Evolutionary conservation across 2,329 filamentous ascomycete genomes (phyloP).

Genomic region (Paraphaeosphaeria sporulosa): DNA sequence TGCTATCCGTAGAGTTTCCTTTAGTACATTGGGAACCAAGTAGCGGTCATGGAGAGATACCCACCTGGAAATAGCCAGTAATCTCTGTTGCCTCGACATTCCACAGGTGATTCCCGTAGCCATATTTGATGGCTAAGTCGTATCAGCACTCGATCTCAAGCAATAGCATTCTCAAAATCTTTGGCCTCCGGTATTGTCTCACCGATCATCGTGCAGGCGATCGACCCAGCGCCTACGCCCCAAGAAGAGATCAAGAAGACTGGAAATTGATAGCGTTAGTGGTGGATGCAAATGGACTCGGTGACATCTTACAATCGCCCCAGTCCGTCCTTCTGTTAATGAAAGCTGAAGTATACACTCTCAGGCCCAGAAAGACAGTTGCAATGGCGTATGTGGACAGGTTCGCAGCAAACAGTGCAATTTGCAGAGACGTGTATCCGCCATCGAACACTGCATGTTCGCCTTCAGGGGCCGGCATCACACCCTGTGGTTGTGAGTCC

Average conservation of each 20-base stretch:
- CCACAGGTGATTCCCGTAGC: conserved; percentile 5
- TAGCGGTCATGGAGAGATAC: neutral
- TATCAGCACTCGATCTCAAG: neutral
- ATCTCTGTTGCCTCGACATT: conserved; percentile 9
- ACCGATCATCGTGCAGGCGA: conserved; percentile 6
- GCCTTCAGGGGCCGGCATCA: conserved; percentile 1
- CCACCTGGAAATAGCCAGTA: neutral
- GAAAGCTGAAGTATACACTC: conserved; percentile 2
- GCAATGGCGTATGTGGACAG: neutral
- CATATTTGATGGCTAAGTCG: conserved; percentile 4
- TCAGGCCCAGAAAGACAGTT: neutral
- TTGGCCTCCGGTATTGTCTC: neutral
- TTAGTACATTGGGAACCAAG: neutral
- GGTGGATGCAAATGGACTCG: neutral
- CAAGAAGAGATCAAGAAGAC: conserved; percentile 5
- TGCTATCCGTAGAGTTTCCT: too few relatives aligned
- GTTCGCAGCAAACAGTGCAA: neutral
- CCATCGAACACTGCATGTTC: neutral
- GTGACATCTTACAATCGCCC: neutral
- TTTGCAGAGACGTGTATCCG: conserved; percentile 1
- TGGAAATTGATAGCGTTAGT: neutral
- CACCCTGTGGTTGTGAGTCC: neutral
- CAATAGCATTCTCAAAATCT: neutral
- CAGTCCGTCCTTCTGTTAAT: conserved; percentile 4
- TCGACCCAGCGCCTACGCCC: conserved; percentile 4